Percentiles rank a stretch among this genome's conserved stretches.
Conservation (phyloP, 2,329 filamentous ascomycete genomes). For the Fusarium virguliforme region DNA sequence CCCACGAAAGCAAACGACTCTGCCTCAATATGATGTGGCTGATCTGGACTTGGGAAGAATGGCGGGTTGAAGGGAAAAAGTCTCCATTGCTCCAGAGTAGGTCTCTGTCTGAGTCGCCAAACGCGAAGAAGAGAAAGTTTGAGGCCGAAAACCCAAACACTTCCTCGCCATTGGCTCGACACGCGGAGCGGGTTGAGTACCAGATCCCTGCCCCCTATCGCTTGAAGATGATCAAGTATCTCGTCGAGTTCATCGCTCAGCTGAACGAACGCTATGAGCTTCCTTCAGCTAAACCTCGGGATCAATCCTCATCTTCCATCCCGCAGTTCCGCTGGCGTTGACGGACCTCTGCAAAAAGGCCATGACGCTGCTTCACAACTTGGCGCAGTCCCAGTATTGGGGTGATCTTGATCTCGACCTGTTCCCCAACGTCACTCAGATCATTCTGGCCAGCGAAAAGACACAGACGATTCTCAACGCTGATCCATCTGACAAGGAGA, state of each 20-base stretch:
- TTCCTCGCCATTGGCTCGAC: slow-evolving; percentile 68
- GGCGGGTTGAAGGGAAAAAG: slow-evolving; percentile 76
- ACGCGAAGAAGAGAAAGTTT: slow-evolving; percentile 81
- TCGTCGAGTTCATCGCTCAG: slow-evolving; percentile 94
- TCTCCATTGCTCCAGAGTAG: slow-evolving; percentile 48
- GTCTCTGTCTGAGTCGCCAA: slow-evolving; percentile 78
- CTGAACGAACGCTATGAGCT: slow-evolving; percentile 88
- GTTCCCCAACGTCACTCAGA: slow-evolving; percentile 90
- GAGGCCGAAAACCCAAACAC: slow-evolving; percentile 73
- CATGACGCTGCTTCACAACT: slow-evolving; percentile 84
- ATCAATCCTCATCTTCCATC: slow-evolving; percentile 62
- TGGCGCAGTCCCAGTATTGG: slow-evolving; percentile 92
- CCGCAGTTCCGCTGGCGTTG: slow-evolving; percentile 67
- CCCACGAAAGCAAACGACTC: slow-evolving; percentile 91
- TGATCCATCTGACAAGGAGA: slow-evolving; percentile 76
- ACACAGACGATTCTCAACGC: slow-evolving; percentile 73
- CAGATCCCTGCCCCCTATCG: slow-evolving; percentile 77
- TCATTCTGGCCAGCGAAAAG: slow-evolving; percentile 87
- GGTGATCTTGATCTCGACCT: slow-evolving; percentile 92
- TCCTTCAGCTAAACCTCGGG: slow-evolving; percentile 78
- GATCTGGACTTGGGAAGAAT: slow-evolving; percentile 94
- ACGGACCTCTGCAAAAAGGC: slow-evolving; percentile 90
- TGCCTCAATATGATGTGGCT: slow-evolving; percentile 92
- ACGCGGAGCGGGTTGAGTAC: slow-evolving; percentile 74
- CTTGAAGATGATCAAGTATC: slow-evolving; percentile 90